Base-by-base conservation (phyloP, 148 eudicot species). In the Camellia japonica region DNA sequence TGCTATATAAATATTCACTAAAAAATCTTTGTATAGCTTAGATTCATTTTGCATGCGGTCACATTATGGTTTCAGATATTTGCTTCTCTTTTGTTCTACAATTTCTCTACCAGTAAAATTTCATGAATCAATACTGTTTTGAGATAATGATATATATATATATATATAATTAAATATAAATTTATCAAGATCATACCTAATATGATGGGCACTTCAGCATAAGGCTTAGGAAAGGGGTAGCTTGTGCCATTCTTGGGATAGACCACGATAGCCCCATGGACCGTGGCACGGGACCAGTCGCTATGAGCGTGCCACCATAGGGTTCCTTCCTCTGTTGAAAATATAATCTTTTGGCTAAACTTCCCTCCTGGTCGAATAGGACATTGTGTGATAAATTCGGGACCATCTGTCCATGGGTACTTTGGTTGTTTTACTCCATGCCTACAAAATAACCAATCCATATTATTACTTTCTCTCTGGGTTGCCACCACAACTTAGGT, bases 301-400 rank as follows among this genome's bases (percentile, higher is more conserved):
- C 73, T 77, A 23, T 77, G 80, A 66, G 62, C 73, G 1, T 79
- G 75, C 68, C 81, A 79, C 81, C 81, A 79, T 9, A 79, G 65
- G 3, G 81, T 79, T 15, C 81, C 81, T 70, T 70, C 81, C 44
- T 79, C 81, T 4, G 46, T 20, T 42, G 75, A 69, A 7, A 70
- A 59, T 42, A 75, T 3, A 0, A 75, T n/a, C 7, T 60, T 75
- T 43, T 75, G 78, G 2, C 68, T 60, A 54, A 75, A 75, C 15
- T 56, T 75, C 60, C 13, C 67, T 13, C 66, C 78, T 10, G 78
- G 65, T 60, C 60, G 38, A 14, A 75, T 75, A 0, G 78, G 65
- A 43, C 76, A 73, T 46, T 73, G 76, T 55, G 76, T 73, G 42
- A 73, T 55, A 6, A 54, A 56, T 38, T 23, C 78, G 0, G 78